A percentile compares a stretch with the other conserved stretches of the same genome.
Conservation (phyloP, 371 early-diverging fungal species). For the Rhizopus stolonifer region DNA sequence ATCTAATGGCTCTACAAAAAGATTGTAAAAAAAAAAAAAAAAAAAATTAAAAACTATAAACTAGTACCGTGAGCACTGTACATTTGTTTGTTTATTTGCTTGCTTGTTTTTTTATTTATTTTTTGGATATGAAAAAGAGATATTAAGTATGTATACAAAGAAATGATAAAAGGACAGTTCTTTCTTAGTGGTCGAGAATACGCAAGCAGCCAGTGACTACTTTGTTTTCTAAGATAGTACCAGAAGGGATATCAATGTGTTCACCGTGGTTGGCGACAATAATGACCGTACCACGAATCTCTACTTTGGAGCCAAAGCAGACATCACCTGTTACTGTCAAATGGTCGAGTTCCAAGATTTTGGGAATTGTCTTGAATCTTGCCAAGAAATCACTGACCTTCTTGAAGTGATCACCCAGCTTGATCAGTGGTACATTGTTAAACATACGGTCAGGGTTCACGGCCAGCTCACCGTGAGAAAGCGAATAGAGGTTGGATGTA, state of each 20-base stretch:
- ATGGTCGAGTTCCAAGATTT: slow-evolving; percentile 98
- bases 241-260: slow-evolving; percentile 98
- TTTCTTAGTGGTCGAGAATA: slow-evolving; percentile 76
- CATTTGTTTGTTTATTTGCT: too few species aligned
- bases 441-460: slow-evolving; percentile 94
- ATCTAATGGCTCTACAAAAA: too few species aligned
- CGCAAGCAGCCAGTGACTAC: slow-evolving; percentile 97
- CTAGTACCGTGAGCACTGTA: too few species aligned
- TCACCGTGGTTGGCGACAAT: slow-evolving; percentile 97
- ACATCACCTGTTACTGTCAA: slow-evolving; percentile 99
- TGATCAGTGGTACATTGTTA: slow-evolving; percentile 93
- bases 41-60: too few species aligned
- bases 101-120: too few species aligned
- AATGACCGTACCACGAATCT: slow-evolving; percentile 97
- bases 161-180: background rate
- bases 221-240: slow-evolving; percentile 97
- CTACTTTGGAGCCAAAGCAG: slow-evolving; percentile 93
- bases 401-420: slow-evolving; percentile 98
- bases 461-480: slow-evolving; percentile 90
- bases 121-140: background rate
- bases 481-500: slow-evolving; percentile 92
- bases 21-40: too few species aligned
- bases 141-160: background rate
- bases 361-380: slow-evolving; percentile 93
- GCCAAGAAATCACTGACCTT: slow-evolving; percentile 75